phyloP scores from a whole-genome alignment of 805 yeast genomes.

The Hanseniaspora lindneri region DNA sequence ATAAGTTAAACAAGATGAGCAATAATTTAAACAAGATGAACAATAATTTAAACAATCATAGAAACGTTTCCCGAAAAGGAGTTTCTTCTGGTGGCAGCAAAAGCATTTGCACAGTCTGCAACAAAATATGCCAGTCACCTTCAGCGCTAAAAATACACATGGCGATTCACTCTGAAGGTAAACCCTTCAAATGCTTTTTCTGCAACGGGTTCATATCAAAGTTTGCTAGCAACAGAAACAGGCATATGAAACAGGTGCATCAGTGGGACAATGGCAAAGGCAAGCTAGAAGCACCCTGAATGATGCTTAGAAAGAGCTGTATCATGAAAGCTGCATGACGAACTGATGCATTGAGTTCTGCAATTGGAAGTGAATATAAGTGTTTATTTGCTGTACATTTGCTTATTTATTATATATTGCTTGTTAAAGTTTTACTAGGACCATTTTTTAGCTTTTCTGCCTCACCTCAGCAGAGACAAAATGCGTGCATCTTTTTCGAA shows the following conservation, averaged over 20 bases:
- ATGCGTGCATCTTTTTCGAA: too few relatives aligned
- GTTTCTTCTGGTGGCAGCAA: neutral
- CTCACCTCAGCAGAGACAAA: too few relatives aligned
- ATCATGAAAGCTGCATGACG: too few relatives aligned
- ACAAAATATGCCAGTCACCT: slow-evolving; percentile 13
- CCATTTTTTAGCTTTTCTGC: too few relatives aligned
- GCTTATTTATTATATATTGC: too few relatives aligned
- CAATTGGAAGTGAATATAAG: too few relatives aligned
- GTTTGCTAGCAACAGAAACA: slow-evolving; percentile 14
- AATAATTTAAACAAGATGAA: neutral
- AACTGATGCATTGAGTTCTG: too few relatives aligned
- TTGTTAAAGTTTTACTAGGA: too few relatives aligned
- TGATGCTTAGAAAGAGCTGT: too few relatives aligned
- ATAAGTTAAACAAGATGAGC: neutral
- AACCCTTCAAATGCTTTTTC: slow-evolving; percentile 11
- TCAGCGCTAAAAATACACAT: slow-evolving; percentile 12
- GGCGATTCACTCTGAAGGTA: slow-evolving; percentile 13
- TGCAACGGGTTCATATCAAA: slow-evolving; percentile 11
- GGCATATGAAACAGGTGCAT: slow-evolving; percentile 16
- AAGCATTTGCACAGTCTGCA: neutral
- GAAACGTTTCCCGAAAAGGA: neutral
- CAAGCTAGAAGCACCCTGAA: too few relatives aligned
- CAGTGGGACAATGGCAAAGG: slow-evolving; percentile 11
- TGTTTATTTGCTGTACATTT: too few relatives aligned
- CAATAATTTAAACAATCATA: neutral